phyloP scores from a whole-genome alignment of 164 flowering plant genomes.

The Chloranthus sessilifolius region DNA sequence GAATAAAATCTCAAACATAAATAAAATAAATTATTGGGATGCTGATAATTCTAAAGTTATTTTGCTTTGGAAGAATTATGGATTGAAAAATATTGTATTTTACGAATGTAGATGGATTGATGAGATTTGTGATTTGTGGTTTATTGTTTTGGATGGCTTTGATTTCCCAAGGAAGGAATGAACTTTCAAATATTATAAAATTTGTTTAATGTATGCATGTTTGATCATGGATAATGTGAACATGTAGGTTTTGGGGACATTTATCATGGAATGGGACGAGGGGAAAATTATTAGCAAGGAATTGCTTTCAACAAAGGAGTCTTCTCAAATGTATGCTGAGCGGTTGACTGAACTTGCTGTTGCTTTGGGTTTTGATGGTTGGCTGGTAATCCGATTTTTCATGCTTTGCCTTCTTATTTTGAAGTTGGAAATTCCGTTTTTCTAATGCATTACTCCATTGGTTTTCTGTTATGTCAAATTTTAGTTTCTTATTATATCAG shows the following conservation, averaged over 20 bases:
- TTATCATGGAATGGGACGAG: constrained; percentile 83
- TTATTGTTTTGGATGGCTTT: neutral
- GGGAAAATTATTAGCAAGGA: constrained; percentile 42
- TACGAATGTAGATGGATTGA: too few species aligned
- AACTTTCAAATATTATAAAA: too few species aligned
- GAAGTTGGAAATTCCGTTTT: too few species aligned
- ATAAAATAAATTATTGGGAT: too few species aligned
- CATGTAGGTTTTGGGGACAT: constrained; percentile 76
- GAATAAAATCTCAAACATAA: too few species aligned
- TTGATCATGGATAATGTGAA: constrained; percentile 8
- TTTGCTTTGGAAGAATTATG: too few species aligned
- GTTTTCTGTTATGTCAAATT: neutral
- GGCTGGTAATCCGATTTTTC: constrained; percentile 62
- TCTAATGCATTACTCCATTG: too few species aligned
- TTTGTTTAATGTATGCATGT: neutral
- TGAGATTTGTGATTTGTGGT: too few species aligned
- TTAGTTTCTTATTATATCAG: neutral
- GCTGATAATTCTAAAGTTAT: too few species aligned
- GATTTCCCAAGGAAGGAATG: too few species aligned
- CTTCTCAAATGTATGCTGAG: constrained; percentile 76
- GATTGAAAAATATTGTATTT: too few species aligned
- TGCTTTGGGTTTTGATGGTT: constrained; percentile 87
- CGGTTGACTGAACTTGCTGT: constrained; percentile 73
- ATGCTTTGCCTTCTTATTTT: neutral
- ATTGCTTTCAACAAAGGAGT: constrained; percentile 58